phyloP scores from a whole-genome alignment of 2,329 filamentous ascomycete genomes.

The Keithomyces neogunnii region DNA sequence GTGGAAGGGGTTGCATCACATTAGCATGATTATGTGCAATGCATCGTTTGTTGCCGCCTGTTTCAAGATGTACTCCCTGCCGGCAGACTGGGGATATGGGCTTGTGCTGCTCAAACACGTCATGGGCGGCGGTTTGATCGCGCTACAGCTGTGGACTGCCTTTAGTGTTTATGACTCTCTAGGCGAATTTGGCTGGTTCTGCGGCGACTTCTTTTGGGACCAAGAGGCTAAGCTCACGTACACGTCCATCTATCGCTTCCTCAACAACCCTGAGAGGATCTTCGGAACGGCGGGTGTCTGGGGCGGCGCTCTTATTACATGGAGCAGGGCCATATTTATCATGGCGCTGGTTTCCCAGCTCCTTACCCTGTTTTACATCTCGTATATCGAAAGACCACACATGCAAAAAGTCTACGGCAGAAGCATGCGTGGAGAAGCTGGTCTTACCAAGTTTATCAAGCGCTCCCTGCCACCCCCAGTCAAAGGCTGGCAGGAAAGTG shows the following conservation, averaged over 20 bases:
- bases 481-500: conserved; percentile 73
- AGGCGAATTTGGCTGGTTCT: conserved; percentile 98
- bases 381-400: conserved; percentile 89
- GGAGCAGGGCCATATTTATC: conserved; percentile 78
- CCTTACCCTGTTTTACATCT: conserved; percentile 78
- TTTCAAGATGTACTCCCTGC: conserved; percentile 94
- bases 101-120: conserved; percentile 81
- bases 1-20: conserved; percentile 93
- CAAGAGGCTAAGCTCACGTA: conserved; percentile 84
- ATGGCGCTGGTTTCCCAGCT: conserved; percentile 81
- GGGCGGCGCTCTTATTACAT: conserved; percentile 89
- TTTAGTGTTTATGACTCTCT: conserved; percentile 91
- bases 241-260: conserved; percentile 92
- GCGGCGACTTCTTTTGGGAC: conserved; percentile 97
- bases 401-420: conserved; percentile 97
- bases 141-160: conserved; percentile 86
- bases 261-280: conserved; percentile 95
- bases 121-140: conserved; percentile 69
- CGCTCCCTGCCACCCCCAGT: conserved; percentile 77
- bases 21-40: conserved; percentile 87
- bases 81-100: conserved; percentile 79
- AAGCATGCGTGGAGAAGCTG: conserved; percentile 75
- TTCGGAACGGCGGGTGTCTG: conserved; percentile 92
- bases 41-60: conserved; percentile 81
- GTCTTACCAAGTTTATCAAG: conserved; percentile 84